Base-by-base conservation (phyloP, 768 basidiomycete species). In the Pulveroboletus sp. region DNA sequence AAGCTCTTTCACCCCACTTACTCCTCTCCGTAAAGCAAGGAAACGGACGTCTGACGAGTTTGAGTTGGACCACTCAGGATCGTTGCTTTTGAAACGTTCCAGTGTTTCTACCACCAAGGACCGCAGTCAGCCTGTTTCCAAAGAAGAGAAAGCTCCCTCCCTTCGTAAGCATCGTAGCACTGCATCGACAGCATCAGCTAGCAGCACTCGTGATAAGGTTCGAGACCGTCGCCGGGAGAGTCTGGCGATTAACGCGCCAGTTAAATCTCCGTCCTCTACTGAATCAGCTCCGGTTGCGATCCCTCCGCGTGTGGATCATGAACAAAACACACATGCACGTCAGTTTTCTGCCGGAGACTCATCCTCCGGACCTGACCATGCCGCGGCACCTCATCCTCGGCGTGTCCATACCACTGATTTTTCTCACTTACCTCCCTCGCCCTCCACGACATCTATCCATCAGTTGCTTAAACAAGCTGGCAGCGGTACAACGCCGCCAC, bases 401-500 rank as follows among this genome's bases (percentile, higher is more conserved):
- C 84, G 87, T 33, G 77, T 77, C 35, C 82, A 82, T 47, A 75
- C 80, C 43, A 83, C 77, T 7, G 92, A 93, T 66, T 93, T 90
- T 68, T 91, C 93, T 1, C 89, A 90, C 62, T 75, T 95, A 5
- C 92, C 92, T 11, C 89, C 93, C 12, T 93, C 92, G 12, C 92
- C 92, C 17, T 91, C 92, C 2, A 83, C 89, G n/a, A 83, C 88
- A 6, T 89, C 89, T 6, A 92, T 93, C 49, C 86, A 90, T 51
- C 87, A 90, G 56, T 83, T 93, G 60, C 71, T 92, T 51, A 78
- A 81, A 47, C 80, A 84, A 49, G 69, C 78, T 4, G 67, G 73
- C 38, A 73, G 65, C 33, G 68, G 70, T 8, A 66, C 71, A 24
- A 58, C 69, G 14, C 64, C 74, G 1, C 68, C 69, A 1, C 64